phyloP scores from a whole-genome alignment of 768 basidiomycete genomes.

The Fomitopsis pulvina region DNA sequence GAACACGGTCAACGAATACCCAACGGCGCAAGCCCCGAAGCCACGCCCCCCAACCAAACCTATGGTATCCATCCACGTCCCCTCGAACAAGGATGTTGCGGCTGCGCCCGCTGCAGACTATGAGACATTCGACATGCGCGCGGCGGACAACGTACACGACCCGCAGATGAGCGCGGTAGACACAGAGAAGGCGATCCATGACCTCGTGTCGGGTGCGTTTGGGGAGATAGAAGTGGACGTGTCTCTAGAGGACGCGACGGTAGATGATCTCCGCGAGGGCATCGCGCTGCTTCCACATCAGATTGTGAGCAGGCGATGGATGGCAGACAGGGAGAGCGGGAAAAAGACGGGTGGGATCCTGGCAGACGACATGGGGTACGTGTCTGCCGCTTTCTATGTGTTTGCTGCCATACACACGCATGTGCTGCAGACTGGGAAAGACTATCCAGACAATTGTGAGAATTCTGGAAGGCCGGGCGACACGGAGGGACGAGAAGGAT shows the following conservation, averaged over 20 bases:
- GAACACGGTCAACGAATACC: too few relatives aligned
- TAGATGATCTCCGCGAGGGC: constrained; percentile 70
- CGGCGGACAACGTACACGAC: constrained; percentile 17
- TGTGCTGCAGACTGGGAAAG: constrained; percentile 62
- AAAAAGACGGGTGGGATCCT: constrained; percentile 84
- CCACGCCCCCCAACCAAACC: constrained; percentile 5
- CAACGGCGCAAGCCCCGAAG: too few relatives aligned
- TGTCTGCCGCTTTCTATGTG: not conserved
- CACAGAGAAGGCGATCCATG: constrained; percentile 17
- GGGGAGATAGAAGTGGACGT: constrained; percentile 32
- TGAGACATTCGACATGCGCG: constrained; percentile 27
- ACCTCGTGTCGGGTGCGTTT: constrained; percentile 27
- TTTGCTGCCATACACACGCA: constrained; percentile 3
- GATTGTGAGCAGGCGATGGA: constrained; percentile 80
- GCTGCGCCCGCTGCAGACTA: constrained; percentile 7
- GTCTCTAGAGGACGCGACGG: constrained; percentile 59
- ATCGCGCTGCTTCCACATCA: constrained; percentile 83
- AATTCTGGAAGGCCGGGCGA: constrained; percentile 77
- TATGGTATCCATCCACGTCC: constrained; percentile 28
- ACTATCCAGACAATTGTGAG: constrained; percentile 88
- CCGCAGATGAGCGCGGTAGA: constrained; percentile 13
- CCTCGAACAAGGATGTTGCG: constrained; percentile 23
- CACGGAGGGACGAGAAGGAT: constrained; percentile 58
- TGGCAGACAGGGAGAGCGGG: constrained; percentile 73
- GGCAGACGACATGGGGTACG: constrained; percentile 86